These are phyloP conservation scores for Cryphonectria radicalis DNA, from an alignment of 2,329 filamentous ascomycete species.

Conservation along the genomic window DNA sequence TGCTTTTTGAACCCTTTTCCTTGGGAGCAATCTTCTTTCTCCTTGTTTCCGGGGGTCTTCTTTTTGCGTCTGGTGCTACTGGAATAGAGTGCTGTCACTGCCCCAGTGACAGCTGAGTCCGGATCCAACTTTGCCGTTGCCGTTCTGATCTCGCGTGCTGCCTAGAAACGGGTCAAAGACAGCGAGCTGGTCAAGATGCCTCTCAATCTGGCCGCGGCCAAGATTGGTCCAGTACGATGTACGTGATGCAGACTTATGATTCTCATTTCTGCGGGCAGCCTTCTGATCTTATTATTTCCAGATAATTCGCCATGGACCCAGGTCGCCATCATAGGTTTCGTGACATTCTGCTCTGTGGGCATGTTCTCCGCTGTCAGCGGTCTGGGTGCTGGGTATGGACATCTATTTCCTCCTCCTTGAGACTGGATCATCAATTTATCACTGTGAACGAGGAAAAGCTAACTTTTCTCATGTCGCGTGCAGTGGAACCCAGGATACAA, in stretches of 20 bases:
- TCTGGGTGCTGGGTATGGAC: constrained; percentile 27
- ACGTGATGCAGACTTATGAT: constrained; percentile 1
- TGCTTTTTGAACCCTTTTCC: not conserved
- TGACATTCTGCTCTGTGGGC: constrained; percentile 34
- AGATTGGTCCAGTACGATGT: constrained; percentile 28
- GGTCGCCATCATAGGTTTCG: constrained; percentile 33
- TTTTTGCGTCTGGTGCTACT: not conserved
- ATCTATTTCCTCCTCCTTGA: not conserved
- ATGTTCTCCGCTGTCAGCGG: constrained; percentile 33
- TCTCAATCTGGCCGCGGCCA: constrained; percentile 27
- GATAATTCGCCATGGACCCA: constrained; percentile 33
- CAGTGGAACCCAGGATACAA: constrained; percentile 30
- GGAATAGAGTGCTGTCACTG: not conserved
- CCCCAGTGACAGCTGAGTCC: not conserved
- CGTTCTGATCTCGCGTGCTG: not conserved
- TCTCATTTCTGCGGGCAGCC: too few species aligned
- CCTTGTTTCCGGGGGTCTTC: not conserved
- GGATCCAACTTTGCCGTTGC: not conserved
- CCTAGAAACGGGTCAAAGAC: not conserved
- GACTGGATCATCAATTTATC: not conserved
- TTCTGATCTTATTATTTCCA: not conserved
- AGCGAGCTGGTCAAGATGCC: constrained; percentile 18
- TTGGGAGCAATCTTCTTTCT: not conserved
- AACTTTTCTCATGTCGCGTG: not conserved
- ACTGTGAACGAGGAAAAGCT: not conserved